Conservation (phyloP, 805 yeast genomes). For the Kuraishia hungarica region DNA sequence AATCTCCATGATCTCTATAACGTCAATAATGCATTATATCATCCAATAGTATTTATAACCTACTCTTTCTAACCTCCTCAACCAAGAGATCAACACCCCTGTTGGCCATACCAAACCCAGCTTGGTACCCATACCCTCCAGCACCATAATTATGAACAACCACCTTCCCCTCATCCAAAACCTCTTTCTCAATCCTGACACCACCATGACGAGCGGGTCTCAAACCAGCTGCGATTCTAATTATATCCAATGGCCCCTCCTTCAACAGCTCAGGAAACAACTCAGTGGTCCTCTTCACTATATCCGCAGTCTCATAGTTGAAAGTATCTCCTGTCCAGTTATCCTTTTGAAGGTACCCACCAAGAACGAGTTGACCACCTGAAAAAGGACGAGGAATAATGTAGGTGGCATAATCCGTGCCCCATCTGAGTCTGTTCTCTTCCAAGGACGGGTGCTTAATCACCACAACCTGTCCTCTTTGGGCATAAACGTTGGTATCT, state of each 20-base stretch:
- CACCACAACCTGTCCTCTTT: constrained; percentile 75
- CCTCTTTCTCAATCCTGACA: constrained; percentile 55
- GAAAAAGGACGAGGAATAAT: constrained; percentile 66
- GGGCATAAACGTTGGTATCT: constrained; percentile 57
- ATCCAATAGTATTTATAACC: not conserved
- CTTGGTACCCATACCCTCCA: constrained; percentile 57
- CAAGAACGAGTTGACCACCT: constrained; percentile 59
- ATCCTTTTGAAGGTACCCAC: constrained; percentile 63
- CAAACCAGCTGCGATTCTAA: constrained; percentile 64
- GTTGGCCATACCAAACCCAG: constrained; percentile 53
- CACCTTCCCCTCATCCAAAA: constrained; percentile 27
- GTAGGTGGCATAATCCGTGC: constrained; percentile 53
- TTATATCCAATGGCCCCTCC: constrained; percentile 32
- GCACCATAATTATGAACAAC: constrained; percentile 71
- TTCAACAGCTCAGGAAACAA: constrained; percentile 41
- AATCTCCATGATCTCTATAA: no score
- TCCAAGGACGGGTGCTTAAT: constrained; percentile 60
- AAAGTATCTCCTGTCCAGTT: constrained; percentile 57
- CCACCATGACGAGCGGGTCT: constrained; percentile 78
- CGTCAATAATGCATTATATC: no score
- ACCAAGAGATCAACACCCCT: constrained; percentile 30
- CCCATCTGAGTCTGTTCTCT: constrained; percentile 55
- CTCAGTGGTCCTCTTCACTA: constrained; percentile 46
- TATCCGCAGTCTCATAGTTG: constrained; percentile 49
- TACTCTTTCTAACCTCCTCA: not conserved